These are phyloP conservation scores for Coniochaeta hoffmannii DNA, from an alignment of 2,329 filamentous ascomycete species.

Conservation along the genomic window DNA sequence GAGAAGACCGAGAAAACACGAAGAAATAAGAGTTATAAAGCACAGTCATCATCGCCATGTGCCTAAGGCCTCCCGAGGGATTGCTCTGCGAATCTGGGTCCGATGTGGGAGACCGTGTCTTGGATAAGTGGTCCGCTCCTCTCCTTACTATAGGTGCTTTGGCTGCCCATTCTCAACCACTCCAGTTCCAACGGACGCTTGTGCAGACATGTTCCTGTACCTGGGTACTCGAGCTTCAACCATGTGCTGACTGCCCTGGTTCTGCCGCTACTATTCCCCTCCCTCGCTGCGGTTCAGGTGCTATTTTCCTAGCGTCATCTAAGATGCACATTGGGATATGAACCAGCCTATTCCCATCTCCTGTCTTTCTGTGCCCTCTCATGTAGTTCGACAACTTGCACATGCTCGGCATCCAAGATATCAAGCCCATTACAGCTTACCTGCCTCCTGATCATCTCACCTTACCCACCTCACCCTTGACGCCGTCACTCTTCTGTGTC, in stretches of 20 bases:
- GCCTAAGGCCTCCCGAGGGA: neutral
- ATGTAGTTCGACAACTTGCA: no score
- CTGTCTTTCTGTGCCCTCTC: neutral
- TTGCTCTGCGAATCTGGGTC: neutral
- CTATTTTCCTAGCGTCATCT: neutral
- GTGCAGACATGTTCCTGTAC: no score
- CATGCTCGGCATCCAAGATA: neutral
- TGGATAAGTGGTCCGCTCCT: neutral
- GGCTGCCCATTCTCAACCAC: no score
- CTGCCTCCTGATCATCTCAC: neutral
- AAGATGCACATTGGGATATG: constrained; percentile 1
- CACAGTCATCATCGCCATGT: neutral
- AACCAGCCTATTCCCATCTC: neutral
- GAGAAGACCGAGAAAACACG: neutral
- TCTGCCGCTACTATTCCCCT: neutral
- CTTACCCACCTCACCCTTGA: neutral
- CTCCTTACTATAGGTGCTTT: no score
- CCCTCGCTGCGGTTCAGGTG: neutral
- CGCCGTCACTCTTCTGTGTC: neutral
- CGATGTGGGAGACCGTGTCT: neutral
- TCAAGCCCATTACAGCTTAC: neutral
- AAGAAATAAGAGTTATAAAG: neutral
- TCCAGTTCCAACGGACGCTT: no score
- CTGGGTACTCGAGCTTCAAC: neutral
- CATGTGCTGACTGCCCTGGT: neutral